Evolutionary conservation across 2,329 filamentous ascomycete genomes (phyloP).

Genomic region (Exophiala spinifera): DNA sequence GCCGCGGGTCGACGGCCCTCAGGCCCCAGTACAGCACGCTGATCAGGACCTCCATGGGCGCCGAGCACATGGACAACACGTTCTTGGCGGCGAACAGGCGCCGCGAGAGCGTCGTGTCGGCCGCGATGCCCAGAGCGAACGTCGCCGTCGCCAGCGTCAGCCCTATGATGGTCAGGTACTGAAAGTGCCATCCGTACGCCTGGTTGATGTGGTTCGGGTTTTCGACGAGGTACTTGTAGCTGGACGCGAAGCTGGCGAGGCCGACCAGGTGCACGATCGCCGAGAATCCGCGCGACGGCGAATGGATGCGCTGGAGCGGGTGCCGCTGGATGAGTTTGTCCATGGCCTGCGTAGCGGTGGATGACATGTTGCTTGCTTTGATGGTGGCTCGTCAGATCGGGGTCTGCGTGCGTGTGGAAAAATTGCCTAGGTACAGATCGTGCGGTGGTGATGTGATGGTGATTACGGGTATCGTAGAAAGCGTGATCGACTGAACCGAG

Average conservation of each 20-base stretch:
- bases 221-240: conserved; percentile 45
- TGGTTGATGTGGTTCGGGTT: conserved; percentile 51
- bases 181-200: conserved; percentile 64
- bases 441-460: too few species aligned
- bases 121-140: conserved; percentile 53
- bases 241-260: conserved; percentile 43
- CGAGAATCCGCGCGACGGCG: conserved; percentile 43
- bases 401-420: too few species aligned
- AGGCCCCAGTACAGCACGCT: conserved; percentile 61
- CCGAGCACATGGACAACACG: conserved; percentile 53
- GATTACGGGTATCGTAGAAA: too few species aligned
- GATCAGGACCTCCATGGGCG: conserved; percentile 60
- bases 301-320: conserved; percentile 43
- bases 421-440: too few species aligned
- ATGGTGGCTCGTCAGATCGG: too few species aligned
- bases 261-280: conserved; percentile 41
- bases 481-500: too few species aligned
- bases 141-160: conserved; percentile 55
- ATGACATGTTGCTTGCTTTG: neutral
- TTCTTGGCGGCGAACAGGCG: conserved; percentile 58
- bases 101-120: conserved; percentile 53
- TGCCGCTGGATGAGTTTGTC: conserved; percentile 34
- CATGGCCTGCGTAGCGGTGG: neutral
- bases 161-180: conserved; percentile 63
- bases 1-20: conserved; percentile 41